Conservation (phyloP, 208 protist genomes). For the Leishmania gerbilli region DNA sequence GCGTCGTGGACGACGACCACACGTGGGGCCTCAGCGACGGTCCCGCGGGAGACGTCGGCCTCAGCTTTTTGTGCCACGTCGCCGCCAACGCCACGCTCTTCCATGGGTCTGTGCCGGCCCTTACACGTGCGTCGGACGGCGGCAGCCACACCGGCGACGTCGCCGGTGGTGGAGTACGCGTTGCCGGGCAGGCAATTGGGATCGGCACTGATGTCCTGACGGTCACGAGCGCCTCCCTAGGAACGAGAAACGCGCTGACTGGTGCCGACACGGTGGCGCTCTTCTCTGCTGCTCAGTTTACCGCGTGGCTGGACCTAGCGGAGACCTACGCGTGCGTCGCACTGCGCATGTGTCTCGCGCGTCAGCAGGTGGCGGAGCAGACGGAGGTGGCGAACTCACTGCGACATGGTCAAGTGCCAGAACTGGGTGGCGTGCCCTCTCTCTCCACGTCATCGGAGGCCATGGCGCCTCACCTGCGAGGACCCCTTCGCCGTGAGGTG, state of each 20-base stretch:
- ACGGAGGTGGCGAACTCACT: neutral
- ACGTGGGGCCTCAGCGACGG: neutral
- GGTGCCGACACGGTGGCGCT: neutral
- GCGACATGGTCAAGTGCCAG: neutral
- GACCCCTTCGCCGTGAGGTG: slow-evolving; percentile 12
- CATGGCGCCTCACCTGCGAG: neutral
- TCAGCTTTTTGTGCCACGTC: slow-evolving; percentile 12
- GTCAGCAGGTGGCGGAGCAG: slow-evolving; percentile 10
- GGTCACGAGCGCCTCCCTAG: neutral
- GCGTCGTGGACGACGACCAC: neutral
- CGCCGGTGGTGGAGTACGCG: neutral
- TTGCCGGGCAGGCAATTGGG: neutral
- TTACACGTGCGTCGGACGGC: neutral
- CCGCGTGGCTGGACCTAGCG: slow-evolving; percentile 15
- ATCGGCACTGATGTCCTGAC: neutral
- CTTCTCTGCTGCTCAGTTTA: slow-evolving; percentile 18
- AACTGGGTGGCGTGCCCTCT: neutral
- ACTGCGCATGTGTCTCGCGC: slow-evolving; percentile 10
- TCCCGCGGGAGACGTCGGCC: slow-evolving; percentile 2
- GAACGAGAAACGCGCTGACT: neutral
- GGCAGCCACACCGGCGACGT: neutral
- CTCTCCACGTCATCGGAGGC: neutral
- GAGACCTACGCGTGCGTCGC: slow-evolving; percentile 13
- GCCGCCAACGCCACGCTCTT: slow-evolving; percentile 20
- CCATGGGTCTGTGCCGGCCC: slow-evolving; percentile 4